These are phyloP conservation scores for Cryptococcus deneoformans DNA, from an alignment of 1,284 basidiomycete genomes.

Conservation along the genomic window DNA sequence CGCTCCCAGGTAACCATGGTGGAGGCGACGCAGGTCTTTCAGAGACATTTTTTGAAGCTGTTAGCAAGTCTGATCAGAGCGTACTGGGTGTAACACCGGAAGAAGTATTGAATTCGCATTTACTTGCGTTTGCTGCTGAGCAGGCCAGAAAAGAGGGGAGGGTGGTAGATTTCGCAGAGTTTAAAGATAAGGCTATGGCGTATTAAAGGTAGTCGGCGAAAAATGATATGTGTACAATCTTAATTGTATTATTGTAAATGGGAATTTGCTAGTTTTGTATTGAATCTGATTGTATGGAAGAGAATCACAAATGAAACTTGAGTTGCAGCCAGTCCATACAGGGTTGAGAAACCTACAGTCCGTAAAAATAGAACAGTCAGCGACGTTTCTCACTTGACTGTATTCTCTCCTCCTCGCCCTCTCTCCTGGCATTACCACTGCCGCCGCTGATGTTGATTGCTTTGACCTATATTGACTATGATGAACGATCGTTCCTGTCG, in stretches of 20 bases:
- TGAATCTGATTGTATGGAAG: too few species aligned
- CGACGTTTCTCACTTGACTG: too few species aligned
- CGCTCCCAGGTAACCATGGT: slow-evolving; percentile 68
- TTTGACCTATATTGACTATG: too few species aligned
- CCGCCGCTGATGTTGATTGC: too few species aligned
- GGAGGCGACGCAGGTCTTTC: slow-evolving; percentile 76
- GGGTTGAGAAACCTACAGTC: too few species aligned
- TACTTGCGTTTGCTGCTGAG: slow-evolving; percentile 82
- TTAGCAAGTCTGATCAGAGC: slow-evolving; percentile 57
- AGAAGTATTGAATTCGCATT: slow-evolving; percentile 70
- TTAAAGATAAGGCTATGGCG: slow-evolving; percentile 21
- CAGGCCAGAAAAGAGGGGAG: slow-evolving; percentile 63
- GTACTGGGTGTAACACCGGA: slow-evolving; percentile 61
- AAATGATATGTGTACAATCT: background rate
- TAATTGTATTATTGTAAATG: background rate
- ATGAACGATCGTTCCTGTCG: too few species aligned
- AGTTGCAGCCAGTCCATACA: too few species aligned
- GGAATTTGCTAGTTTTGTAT: too few species aligned
- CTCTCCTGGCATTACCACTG: too few species aligned
- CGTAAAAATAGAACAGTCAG: too few species aligned
- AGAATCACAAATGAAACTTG: too few species aligned
- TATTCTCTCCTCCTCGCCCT: too few species aligned
- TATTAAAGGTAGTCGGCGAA: slow-evolving; percentile 46
- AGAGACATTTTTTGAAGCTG: slow-evolving; percentile 67
- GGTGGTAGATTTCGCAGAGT: slow-evolving; percentile 58